Conservation (phyloP, 768 basidiomycete species). For the Postia placenta region DNA sequence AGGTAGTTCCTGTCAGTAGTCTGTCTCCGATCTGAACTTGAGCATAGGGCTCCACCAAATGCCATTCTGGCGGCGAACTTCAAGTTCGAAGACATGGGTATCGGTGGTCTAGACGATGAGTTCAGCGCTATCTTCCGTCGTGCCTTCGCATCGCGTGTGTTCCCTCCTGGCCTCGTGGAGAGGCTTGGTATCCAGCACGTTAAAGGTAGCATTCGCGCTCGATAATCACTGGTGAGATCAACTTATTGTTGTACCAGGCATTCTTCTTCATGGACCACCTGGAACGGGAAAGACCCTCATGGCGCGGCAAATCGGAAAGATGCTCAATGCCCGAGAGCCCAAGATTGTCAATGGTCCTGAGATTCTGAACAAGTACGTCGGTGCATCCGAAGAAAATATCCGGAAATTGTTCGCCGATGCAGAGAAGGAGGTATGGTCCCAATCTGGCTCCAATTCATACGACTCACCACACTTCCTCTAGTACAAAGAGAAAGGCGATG, state of each 20-base stretch:
- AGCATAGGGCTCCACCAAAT: constrained; percentile 74
- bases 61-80: constrained; percentile 97
- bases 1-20: constrained; percentile 15
- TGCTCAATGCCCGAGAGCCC: constrained; percentile 96
- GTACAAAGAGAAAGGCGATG: constrained; percentile 97
- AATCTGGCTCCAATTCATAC: neutral
- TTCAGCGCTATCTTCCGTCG: constrained; percentile 97
- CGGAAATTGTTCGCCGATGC: constrained; percentile 97
- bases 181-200: constrained; percentile 98
- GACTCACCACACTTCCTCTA: constrained; percentile 22
- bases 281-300: constrained; percentile 98
- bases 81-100: constrained; percentile 99
- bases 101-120: constrained; percentile 93
- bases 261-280: constrained; percentile 92
- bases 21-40: neutral
- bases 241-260: constrained; percentile 60
- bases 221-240: neutral
- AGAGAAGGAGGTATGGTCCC: constrained; percentile 76
- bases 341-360: constrained; percentile 99
- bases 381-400: constrained; percentile 96
- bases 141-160: constrained; percentile 97
- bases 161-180: constrained; percentile 93
- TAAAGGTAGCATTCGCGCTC: constrained; percentile 64
- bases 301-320: constrained; percentile 97
- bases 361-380: constrained; percentile 95